Percentiles rank a stretch among this genome's conserved stretches.
These are phyloP conservation scores for Xylariaceae sp. DNA, from an alignment of 2,329 filamentous ascomycete genomes.

Conservation along the genomic window DNA sequence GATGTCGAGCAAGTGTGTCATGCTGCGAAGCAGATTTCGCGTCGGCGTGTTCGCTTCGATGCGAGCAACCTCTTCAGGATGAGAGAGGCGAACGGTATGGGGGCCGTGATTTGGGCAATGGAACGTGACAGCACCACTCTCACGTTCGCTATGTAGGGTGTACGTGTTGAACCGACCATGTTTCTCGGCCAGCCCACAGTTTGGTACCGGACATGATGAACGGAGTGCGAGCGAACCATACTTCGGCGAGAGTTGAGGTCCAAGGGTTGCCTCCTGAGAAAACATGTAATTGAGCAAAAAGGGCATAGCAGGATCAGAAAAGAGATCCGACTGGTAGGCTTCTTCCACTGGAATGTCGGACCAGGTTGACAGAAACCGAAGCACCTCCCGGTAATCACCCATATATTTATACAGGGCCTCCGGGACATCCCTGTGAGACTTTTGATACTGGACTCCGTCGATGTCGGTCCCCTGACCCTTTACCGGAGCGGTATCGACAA, in stretches of 20 bases:
- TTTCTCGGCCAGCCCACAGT: conserved; percentile 8
- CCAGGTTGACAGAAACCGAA: conserved; percentile 2
- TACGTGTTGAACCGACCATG: conserved; percentile 6
- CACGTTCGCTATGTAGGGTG: not conserved
- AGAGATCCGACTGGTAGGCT: conserved; percentile 5
- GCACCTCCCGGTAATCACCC: conserved; percentile 5
- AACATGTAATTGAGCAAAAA: conserved; percentile 2
- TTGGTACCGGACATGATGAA: conserved; percentile 5
- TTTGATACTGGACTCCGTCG: conserved; percentile 4
- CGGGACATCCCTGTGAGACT: conserved; percentile 2
- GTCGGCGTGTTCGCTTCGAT: conserved; percentile 7
- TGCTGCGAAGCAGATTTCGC: conserved; percentile 8
- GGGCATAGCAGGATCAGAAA: conserved; percentile 5
- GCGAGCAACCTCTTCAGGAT: not conserved
- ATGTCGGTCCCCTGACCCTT: not conserved
- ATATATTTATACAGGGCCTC: conserved; percentile 3
- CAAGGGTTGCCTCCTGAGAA: not conserved
- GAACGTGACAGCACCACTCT: not conserved
- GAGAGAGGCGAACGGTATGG: not conserved
- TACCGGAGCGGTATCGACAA: conserved; percentile 7
- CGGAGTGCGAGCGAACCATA: conserved; percentile 5
- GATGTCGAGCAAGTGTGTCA: conserved; percentile 9
- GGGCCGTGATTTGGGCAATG: conserved; percentile 7
- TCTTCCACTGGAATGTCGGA: not conserved
- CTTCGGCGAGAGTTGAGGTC: conserved; percentile 4